A percentile compares a stretch with the other conserved stretches of the same genome.
Evolutionary conservation across 2,329 filamentous ascomycete species (phyloP).

Genomic region (Beauveria bassiana): DNA sequence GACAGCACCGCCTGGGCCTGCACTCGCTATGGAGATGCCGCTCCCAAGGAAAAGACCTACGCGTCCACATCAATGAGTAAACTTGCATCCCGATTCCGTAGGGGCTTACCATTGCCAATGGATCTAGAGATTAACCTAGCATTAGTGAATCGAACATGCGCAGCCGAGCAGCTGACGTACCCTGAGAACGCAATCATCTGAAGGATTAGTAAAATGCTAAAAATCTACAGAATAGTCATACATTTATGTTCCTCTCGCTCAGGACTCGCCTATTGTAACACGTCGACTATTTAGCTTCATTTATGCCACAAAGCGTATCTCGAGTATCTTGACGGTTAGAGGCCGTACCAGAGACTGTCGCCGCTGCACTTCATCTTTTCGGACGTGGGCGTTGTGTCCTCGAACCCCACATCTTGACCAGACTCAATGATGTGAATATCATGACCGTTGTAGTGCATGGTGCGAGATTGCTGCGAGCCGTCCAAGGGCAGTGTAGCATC

Average conservation of each 20-base stretch:
- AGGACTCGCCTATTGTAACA: constrained; percentile 27
- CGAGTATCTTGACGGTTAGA: neutral
- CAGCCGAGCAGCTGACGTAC: constrained; percentile 18
- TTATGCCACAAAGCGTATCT: neutral
- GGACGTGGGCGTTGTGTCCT: neutral
- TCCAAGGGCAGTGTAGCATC: neutral
- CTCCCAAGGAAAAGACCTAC: constrained; percentile 32
- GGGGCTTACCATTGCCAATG: constrained; percentile 30
- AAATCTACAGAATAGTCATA: constrained; percentile 13
- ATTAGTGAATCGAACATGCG: neutral
- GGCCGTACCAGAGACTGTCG: constrained; percentile 8
- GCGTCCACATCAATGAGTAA: neutral
- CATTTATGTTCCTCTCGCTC: constrained; percentile 33
- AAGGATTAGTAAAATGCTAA: constrained; percentile 3
- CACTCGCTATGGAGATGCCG: constrained; percentile 30
- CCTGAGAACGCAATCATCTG: constrained; percentile 38
- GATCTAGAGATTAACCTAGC: neutral
- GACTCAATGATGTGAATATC: constrained; percentile 7
- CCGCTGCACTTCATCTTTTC: constrained; percentile 9
- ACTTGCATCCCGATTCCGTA: no score
- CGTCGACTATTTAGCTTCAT: neutral
- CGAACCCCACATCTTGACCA: constrained; percentile 2
- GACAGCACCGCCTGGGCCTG: constrained; percentile 32
- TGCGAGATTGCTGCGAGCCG: neutral
- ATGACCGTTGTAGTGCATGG: neutral